Conservation (phyloP, 2,329 filamentous ascomycete species). For the Hypomyces rosellus region DNA sequence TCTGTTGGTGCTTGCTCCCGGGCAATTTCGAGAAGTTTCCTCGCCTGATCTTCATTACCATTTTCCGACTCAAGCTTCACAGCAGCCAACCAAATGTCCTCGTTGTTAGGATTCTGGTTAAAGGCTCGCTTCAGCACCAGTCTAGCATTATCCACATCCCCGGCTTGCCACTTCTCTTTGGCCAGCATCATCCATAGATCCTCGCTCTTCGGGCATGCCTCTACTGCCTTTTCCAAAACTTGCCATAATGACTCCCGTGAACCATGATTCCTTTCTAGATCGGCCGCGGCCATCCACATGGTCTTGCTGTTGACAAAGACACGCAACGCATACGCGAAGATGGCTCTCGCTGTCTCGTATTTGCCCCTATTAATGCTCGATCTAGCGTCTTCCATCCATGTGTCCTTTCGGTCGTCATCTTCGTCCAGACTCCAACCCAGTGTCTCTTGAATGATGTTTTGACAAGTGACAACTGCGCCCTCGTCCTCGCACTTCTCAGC, state of each 20-base stretch:
- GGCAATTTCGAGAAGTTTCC: constrained; percentile 74
- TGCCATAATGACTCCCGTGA: constrained; percentile 75
- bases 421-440: constrained; percentile 90
- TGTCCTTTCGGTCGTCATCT: constrained; percentile 91
- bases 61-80: constrained; percentile 95
- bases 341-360: constrained; percentile 87
- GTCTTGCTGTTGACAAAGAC: constrained; percentile 85
- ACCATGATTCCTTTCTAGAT: constrained; percentile 86
- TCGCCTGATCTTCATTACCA: constrained; percentile 71
- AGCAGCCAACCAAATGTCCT: constrained; percentile 95
- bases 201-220: constrained; percentile 85
- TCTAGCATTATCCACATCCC: constrained; percentile 80
- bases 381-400: constrained; percentile 92
- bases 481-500: constrained; percentile 94
- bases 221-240: constrained; percentile 86
- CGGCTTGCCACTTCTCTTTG: constrained; percentile 87
- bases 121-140: constrained; percentile 84
- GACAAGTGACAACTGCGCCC: constrained; percentile 78
- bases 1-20: constrained; percentile 88
- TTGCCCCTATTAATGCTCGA: constrained; percentile 71
- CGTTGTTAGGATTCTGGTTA: constrained; percentile 91
- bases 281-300: constrained; percentile 84
- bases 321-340: constrained; percentile 84
- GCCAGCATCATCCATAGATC: constrained; percentile 94
- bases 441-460: constrained; percentile 85